Percentiles rank a stretch among this genome's conserved stretches.
These are phyloP conservation scores for Hibiscus mutabilis DNA, from an alignment of 345 rosid species.

Conservation along the genomic window DNA sequence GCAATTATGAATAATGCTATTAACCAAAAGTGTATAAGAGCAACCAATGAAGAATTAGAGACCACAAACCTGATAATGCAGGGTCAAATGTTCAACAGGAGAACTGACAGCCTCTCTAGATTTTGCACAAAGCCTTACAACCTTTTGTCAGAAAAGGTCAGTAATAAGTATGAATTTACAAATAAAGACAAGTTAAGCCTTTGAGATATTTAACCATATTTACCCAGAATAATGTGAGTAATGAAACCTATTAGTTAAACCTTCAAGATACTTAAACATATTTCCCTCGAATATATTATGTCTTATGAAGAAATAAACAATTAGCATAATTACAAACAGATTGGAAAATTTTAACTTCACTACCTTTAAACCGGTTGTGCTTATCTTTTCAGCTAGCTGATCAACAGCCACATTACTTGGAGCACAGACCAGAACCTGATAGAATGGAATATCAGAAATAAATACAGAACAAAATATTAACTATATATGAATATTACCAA, in stretches of 20 bases:
- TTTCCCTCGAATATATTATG: not conserved
- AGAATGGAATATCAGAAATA: not conserved
- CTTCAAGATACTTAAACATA: not conserved
- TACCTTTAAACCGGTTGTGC: slow-evolving; percentile 98
- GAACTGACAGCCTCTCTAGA: slow-evolving; percentile 99
- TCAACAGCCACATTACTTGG: slow-evolving; percentile 99
- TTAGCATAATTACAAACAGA: not conserved
- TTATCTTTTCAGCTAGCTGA: slow-evolving; percentile 98
- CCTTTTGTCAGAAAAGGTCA: slow-evolving; percentile 37
- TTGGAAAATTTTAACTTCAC: slow-evolving; percentile 1
- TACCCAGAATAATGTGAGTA: not conserved
- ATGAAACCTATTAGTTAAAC: not conserved
- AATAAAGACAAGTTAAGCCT: not conserved
- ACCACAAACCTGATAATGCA: slow-evolving; percentile 90
- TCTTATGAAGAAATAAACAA: not conserved
- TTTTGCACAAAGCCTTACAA: slow-evolving; percentile 97
- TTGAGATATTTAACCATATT: not conserved
- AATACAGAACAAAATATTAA: not conserved
- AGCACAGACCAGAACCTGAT: slow-evolving; percentile 94
- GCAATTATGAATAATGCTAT: slow-evolving; percentile 3
- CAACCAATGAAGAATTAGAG: slow-evolving; percentile 8
- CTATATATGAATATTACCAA: not conserved
- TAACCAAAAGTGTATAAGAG: not conserved
- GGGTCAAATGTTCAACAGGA: slow-evolving; percentile 98
- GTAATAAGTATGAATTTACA: not conserved